Percentiles rank a stretch among this genome's conserved stretches.
Evolutionary conservation across 1,284 basidiomycete species (phyloP).

Genomic region (Ustilago bromivora): DNA sequence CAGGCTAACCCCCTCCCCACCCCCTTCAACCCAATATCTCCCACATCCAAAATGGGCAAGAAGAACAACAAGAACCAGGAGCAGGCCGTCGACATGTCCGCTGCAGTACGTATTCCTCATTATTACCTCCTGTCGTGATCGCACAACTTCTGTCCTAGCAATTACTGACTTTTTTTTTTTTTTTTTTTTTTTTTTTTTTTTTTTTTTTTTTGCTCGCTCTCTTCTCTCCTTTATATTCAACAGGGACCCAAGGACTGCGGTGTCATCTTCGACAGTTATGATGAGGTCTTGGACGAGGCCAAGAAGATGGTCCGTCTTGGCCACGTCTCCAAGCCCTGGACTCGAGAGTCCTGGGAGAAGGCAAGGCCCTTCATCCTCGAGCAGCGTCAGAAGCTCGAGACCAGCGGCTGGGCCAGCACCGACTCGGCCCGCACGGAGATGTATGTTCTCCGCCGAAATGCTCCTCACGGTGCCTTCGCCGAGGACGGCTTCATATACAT

Average conservation of each 20-base stretch:
- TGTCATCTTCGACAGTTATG: slow-evolving; percentile 61
- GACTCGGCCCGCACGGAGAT: slow-evolving; percentile 61
- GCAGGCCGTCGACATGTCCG: slow-evolving; percentile 48
- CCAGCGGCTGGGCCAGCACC: slow-evolving; percentile 55
- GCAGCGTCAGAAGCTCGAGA: slow-evolving; percentile 67
- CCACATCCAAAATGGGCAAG: slow-evolving; percentile 54
- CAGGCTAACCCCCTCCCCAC: slow-evolving; percentile 22
- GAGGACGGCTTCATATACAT: slow-evolving; percentile 67
- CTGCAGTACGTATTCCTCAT: slow-evolving; percentile 37
- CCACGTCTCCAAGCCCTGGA: slow-evolving; percentile 65
- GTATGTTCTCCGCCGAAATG: slow-evolving; percentile 60
- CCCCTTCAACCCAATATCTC: slow-evolving; percentile 15
- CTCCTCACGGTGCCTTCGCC: slow-evolving; percentile 62
- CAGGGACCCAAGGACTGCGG: slow-evolving; percentile 61
- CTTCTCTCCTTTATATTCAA: background rate
- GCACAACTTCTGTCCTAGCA: background rate
- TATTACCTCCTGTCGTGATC: background rate
- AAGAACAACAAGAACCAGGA: slow-evolving; percentile 57
- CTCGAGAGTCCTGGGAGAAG: slow-evolving; percentile 66
- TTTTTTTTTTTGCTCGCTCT: background rate
- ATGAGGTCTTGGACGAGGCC: slow-evolving; percentile 55
- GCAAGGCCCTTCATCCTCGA: slow-evolving; percentile 65
- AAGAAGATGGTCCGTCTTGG: slow-evolving; percentile 55
- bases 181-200: background rate
- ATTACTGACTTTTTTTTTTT: background rate